Conservation (phyloP, 164 flowering plant species). For the Magnolia sinica region DNA sequence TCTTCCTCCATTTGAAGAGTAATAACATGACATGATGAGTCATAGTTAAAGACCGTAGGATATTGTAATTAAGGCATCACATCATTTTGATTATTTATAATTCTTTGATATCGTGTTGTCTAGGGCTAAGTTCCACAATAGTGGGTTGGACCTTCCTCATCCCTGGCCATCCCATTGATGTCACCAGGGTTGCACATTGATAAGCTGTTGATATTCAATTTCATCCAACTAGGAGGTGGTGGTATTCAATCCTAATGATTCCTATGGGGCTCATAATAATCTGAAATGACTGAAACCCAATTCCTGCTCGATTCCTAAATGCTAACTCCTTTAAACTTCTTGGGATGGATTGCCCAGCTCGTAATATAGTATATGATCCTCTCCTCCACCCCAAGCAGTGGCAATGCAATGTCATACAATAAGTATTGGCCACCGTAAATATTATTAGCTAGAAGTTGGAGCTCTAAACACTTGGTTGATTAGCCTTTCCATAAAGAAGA, state of each 20-base stretch:
- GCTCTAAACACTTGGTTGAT: neutral
- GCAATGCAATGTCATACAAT: neutral
- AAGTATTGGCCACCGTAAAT: too few species aligned
- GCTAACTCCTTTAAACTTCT: neutral
- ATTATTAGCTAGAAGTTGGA: too few species aligned
- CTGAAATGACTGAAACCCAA: neutral
- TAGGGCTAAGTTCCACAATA: too few species aligned
- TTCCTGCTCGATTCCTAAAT: neutral
- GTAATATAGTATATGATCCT: neutral
- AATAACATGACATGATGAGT: too few species aligned
- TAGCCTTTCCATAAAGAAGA: neutral
- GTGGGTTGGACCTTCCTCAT: neutral
- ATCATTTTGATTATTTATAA: too few species aligned
- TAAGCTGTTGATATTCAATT: neutral
- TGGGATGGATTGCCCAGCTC: neutral
- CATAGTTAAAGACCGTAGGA: too few species aligned
- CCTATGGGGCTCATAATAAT: neutral
- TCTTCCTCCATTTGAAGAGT: too few species aligned
- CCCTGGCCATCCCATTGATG: neutral
- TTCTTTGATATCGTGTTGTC: too few species aligned
- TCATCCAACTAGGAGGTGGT: neutral
- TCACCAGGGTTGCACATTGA: neutral
- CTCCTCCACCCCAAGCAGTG: neutral
- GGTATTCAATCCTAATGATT: neutral
- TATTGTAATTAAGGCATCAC: too few species aligned